Evolutionary conservation across 176 grass and related monocot species (phyloP).

Genomic region (Triticum aestivum): IWGSC_CS_RefSeq_v2.1 NC_057808.1:377170985-377171484

Average conservation of each 20-base stretch:
- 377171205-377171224: slow-evolving; percentile 47
- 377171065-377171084: slow-evolving; percentile 86
- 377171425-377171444: slow-evolving; percentile 66
- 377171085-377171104: slow-evolving; percentile 74
- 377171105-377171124: slow-evolving; percentile 97
- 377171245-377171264: slow-evolving; percentile 47
- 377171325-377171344: slow-evolving; percentile 72
- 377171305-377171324: slow-evolving; percentile 68
- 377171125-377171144: slow-evolving; percentile 79
- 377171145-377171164: slow-evolving; percentile 84
- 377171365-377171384: slow-evolving; percentile 61
- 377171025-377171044: neutral
- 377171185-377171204: slow-evolving; percentile 51
- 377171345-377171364: slow-evolving; percentile 57
- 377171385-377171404: slow-evolving; percentile 72
- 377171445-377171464: slow-evolving; percentile 66
- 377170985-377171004: neutral
- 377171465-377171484: slow-evolving; percentile 70
- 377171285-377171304: slow-evolving; percentile 76
- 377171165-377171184: slow-evolving; percentile 91
- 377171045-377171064: slow-evolving; percentile 85
- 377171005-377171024: neutral
- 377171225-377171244: slow-evolving; percentile 55
- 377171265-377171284: slow-evolving; percentile 51
- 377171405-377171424: slow-evolving; percentile 75